A percentile compares a stretch with the other conserved stretches of the same genome.
Conservation (phyloP, 805 yeast genomes). For the Sugiyamaella marilandica region DNA sequence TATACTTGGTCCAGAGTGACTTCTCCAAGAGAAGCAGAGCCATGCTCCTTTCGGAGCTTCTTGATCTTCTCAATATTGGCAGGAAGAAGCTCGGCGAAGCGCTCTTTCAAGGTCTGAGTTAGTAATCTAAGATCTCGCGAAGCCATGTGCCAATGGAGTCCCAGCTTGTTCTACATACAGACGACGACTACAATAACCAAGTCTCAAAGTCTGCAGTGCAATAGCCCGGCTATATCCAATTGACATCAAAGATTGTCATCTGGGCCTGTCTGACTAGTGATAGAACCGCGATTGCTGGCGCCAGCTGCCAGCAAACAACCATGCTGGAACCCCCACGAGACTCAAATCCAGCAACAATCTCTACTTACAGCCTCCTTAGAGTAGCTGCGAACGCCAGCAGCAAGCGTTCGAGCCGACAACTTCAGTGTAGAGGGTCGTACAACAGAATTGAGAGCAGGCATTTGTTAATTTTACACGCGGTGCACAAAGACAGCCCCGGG, state of each 20-base stretch:
- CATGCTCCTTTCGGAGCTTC: conserved; percentile 83
- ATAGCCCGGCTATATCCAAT: neutral
- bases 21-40: conserved; percentile 70
- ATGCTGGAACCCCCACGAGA: no score
- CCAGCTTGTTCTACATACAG: no score
- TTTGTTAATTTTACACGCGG: neutral
- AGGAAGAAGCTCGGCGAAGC: conserved; percentile 89
- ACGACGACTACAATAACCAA: no score
- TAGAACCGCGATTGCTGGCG: no score
- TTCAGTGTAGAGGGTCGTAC: conserved; percentile 19
- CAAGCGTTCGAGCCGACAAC: conserved; percentile 18
- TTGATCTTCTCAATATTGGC: conserved; percentile 88
- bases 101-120: conserved; percentile 68
- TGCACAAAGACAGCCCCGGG: neutral
- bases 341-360: neutral
- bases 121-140: neutral
- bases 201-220: no score
- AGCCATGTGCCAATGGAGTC: no score
- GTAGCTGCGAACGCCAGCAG: conserved; percentile 19
- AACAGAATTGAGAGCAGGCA: conserved; percentile 1
- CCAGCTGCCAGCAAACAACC: no score
- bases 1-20: conserved; percentile 74
- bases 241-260: neutral
- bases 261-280: no score
- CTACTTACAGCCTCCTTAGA: conserved; percentile 25